Base-by-base conservation (phyloP, 2,329 filamentous ascomycete species). In the Xylariaceae sp. region DNA sequence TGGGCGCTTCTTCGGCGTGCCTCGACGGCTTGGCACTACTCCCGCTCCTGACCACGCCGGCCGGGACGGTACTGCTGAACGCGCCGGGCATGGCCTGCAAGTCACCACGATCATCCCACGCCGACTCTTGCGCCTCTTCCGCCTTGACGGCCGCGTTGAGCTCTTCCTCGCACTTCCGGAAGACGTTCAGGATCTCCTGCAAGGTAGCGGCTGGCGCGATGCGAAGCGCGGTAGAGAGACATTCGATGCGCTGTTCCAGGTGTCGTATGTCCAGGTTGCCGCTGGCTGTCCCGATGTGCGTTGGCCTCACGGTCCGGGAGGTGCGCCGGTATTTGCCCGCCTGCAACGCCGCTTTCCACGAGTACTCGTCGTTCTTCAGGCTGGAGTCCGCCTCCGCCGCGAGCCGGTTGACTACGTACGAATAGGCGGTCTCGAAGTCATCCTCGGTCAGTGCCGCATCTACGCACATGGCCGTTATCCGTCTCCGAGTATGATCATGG, bases 341-440 rank as follows among this genome's bases (percentile, higher is more conserved):
- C 50, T 83, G 75, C 30, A 90, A 69, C 3, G 86, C 85, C 5
- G 85, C 85, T 43, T 78, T 79, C 86, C 86, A 92, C 2, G 84
- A 83, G 61, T 83, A 82, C 41, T 84, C 73, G 50, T 88, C 83
- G 11, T 62, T 53, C 14, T 49, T 42, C 18, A 53, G 44, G 8
- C 54, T 28, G 30, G 46, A 36, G 50, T 51, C 55, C 42, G 37
- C 50, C 18, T 62, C 54, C 7, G 62, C 57, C 6, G 71, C 69
- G 0, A 92, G 68, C 15, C 83, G 76, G 54, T 80, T 88, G 32
- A 87, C 75, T 2, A 89, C 81, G 55, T 86, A 90, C 0, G 85
- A 89, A 59, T 90, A 92, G 9, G 86, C 86, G 0, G 86, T 92
- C 57, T 94, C 87, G 45, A 92, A 92, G 56, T 80, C 87, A 47